Evolutionary conservation across 306 rosid species (phyloP), one percentile per base, ranked within the genome.

Genomic region (Quercus wislizeni): DNA sequence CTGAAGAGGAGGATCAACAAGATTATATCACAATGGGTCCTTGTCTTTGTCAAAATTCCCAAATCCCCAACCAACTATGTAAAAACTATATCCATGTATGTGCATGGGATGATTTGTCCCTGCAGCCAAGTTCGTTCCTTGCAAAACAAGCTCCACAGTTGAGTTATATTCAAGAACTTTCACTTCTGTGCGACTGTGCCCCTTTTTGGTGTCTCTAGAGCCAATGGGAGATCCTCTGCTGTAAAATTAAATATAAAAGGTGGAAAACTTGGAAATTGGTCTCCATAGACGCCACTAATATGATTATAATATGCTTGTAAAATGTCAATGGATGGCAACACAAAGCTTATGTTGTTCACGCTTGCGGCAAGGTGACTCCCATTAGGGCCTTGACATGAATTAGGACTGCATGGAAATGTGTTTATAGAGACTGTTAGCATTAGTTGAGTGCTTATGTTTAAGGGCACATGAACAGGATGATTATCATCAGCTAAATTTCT

Each of bases 271-370:
- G 92, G 92, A 68, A 86, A 90, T 1, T 77, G 49, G 5, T 25
- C 56, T 3, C 64, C 21, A 63, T 19, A 88, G 1, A 90, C 84
- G 14, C 92, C 86, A 23, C 55, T 56, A 5, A 83, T 78, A 13
- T 70, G 77, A 51, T 83, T 79, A n/a, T 90, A 86, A 19, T 83
- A 86, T 21, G 92, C 90, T 19, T 83, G 75, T 13, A 86, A 61
- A 4, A 88, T 81, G 73, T 81, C 85, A 0, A 69, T 67, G 0
- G 65, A 0, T 27, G 80, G 77, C 15, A 82, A 71, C 35, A 74
- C 70, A 35, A 88, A 90, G 91, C 90, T 91, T 21, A 87, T 67
- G 80, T 89, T 91, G 80, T 89, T 91, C 87, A 91, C 62, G 74
- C 93, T 91, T 0, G 93, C 86, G 0, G 88, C 67, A 15, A 91